A percentile compares a stretch with the other conserved stretches of the same genome.
Conservation (phyloP, 352 stramenopile species). For the Phytophthora cajani region DNA sequence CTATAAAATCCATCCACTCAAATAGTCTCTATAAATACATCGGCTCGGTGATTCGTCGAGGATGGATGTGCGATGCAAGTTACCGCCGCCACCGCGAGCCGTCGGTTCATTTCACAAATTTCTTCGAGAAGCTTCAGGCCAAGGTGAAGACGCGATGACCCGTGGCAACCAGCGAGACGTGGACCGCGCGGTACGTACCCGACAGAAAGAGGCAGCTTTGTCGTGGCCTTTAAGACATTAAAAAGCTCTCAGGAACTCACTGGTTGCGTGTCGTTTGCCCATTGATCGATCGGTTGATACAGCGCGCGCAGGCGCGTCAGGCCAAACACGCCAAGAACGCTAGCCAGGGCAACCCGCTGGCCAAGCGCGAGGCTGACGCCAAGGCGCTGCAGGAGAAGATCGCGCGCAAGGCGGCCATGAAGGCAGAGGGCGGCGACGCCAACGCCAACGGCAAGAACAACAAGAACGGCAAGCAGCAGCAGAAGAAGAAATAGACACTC, state of each 20-base stretch:
- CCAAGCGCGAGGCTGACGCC: conserved; percentile 70
- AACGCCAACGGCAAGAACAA: conserved; percentile 31
- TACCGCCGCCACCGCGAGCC: not conserved
- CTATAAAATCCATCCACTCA: not conserved
- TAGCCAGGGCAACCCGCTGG: conserved; percentile 60
- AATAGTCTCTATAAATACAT: too few species aligned
- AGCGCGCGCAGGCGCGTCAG: conserved; percentile 79
- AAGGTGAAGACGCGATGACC: conserved; percentile 47
- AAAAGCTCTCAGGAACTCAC: conserved; percentile 1
- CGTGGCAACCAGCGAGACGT: conserved; percentile 84
- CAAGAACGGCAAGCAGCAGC: conserved; percentile 48
- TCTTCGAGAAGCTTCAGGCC: conserved; percentile 13
- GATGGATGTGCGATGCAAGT: not conserved
- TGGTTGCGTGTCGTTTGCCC: not conserved
- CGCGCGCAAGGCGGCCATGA: conserved; percentile 71
- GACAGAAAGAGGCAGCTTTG: not conserved
- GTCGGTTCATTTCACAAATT: conserved; percentile 35
- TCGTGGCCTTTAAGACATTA: conserved; percentile 1
- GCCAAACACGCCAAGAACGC: conserved; percentile 54
- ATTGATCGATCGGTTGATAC: conserved; percentile 16
- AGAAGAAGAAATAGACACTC: conserved; percentile 40
- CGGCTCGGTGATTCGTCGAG: not conserved
- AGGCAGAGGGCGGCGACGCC: conserved; percentile 51
- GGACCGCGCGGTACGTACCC: conserved; percentile 67
- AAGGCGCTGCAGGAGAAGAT: conserved; percentile 89